Percentiles rank a stretch among this genome's conserved stretches.
Evolutionary conservation across 1,284 basidiomycete species (phyloP).

Genomic region (Acaromyces ingoldii): DNA sequence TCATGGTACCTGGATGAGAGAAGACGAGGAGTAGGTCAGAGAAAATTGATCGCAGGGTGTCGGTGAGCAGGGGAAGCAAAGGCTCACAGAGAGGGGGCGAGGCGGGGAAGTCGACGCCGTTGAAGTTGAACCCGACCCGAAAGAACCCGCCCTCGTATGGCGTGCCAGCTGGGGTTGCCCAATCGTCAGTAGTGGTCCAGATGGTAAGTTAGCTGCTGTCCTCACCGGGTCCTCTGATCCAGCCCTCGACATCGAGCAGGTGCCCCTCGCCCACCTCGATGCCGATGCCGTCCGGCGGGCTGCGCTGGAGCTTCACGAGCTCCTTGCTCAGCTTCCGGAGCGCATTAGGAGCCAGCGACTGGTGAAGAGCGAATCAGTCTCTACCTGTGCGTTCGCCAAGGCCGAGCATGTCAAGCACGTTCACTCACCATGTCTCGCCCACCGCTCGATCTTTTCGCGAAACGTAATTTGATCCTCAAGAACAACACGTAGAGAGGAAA

Average conservation of each 20-base stretch:
- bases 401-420: no score
- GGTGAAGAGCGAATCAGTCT: background rate
- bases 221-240: constrained; percentile 18
- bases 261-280: constrained; percentile 19
- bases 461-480: no score
- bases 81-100: constrained; percentile 19
- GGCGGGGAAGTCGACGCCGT: constrained; percentile 20
- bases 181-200: background rate
- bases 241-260: constrained; percentile 19
- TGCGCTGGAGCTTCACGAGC: constrained; percentile 10
- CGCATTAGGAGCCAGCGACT: constrained; percentile 13
- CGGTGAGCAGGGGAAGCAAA: no score
- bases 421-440: no score
- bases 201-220: background rate
- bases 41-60: no score
- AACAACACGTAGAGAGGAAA: no score
- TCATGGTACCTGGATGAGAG: no score
- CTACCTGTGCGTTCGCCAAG: background rate
- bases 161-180: constrained; percentile 64
- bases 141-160: constrained; percentile 62
- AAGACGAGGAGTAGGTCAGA: no score
- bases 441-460: no score
- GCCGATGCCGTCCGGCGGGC: constrained; percentile 18
- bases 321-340: constrained; percentile 19
- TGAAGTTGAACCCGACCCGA: constrained; percentile 25